These are phyloP conservation scores for Phaeosphaeriaceae sp. DNA, from an alignment of 2,329 filamentous ascomycete genomes.

Conservation along the genomic window DNA sequence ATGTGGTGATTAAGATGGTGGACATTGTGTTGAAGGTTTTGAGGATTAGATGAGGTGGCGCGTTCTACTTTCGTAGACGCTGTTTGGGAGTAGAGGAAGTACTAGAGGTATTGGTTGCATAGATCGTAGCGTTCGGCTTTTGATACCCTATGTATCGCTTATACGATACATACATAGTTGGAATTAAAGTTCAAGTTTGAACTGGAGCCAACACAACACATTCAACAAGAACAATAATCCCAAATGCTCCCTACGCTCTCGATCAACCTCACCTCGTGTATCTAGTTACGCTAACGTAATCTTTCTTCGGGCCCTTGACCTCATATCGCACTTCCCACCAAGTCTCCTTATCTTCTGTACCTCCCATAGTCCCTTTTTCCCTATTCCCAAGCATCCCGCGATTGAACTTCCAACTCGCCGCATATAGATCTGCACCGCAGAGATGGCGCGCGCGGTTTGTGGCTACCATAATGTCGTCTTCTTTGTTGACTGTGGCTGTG, in stretches of 20 bases:
- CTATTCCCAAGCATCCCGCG: constrained; percentile 45
- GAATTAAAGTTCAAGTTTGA: too few relatives aligned
- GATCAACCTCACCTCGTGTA: constrained; percentile 24
- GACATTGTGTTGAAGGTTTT: constrained; percentile 28
- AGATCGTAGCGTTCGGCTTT: constrained; percentile 1
- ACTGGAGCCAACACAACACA: too few relatives aligned
- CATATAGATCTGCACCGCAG: constrained; percentile 75
- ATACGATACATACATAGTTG: too few relatives aligned
- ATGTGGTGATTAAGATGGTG: constrained; percentile 34
- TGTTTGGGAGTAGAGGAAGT: too few relatives aligned
- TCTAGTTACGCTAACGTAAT: constrained; percentile 47
- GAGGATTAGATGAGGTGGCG: constrained; percentile 4
- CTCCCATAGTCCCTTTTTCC: constrained; percentile 1
- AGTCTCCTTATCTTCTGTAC: neutral
- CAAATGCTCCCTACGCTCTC: too few relatives aligned
- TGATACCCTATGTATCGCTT: constrained; percentile 2
- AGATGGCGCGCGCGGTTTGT: constrained; percentile 71
- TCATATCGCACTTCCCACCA: constrained; percentile 49
- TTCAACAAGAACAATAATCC: too few relatives aligned
- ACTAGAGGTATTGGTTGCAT: too few relatives aligned
- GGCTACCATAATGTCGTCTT: constrained; percentile 23
- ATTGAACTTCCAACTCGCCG: constrained; percentile 71
- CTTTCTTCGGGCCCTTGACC: constrained; percentile 50
- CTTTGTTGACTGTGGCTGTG: constrained; percentile 21
- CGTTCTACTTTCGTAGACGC: too few relatives aligned